Conservation (phyloP, 75 land plant genomes). For the Pinus taeda region DNA sequence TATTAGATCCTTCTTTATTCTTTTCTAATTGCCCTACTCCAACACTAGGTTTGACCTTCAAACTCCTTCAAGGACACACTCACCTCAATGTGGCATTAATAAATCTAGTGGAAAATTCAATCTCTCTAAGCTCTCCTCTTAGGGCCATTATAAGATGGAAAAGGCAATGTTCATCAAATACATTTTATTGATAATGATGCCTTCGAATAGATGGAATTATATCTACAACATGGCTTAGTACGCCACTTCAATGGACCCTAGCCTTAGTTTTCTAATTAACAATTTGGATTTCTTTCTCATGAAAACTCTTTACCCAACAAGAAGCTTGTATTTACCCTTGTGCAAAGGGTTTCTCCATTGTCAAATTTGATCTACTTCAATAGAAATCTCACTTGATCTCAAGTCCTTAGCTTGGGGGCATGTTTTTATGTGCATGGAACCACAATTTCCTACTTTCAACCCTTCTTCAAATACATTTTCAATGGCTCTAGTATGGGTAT, state of each 20-base stretch:
- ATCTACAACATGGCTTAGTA: background rate
- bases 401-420: background rate
- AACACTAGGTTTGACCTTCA: no score
- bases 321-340: background rate
- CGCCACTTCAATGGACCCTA: background rate
- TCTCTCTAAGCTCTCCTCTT: no score
- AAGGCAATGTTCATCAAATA: no score
- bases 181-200: no score
- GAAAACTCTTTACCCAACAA: background rate
- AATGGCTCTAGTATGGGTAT: no score
- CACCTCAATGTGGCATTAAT: no score
- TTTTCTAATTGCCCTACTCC: no score
- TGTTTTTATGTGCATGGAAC: background rate
- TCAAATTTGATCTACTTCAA: background rate
- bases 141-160: no score
- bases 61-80: no score
- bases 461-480: background rate
- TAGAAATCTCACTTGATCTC: background rate
- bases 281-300: background rate
- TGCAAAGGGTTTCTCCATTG: background rate
- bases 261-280: background rate
- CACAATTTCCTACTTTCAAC: background rate
- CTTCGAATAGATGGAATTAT: no score
- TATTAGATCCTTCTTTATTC: no score
- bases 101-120: no score